Conservation (phyloP, 495 filamentous ascomycete genomes). For the Aspergillus incahuasiensis region DNA sequence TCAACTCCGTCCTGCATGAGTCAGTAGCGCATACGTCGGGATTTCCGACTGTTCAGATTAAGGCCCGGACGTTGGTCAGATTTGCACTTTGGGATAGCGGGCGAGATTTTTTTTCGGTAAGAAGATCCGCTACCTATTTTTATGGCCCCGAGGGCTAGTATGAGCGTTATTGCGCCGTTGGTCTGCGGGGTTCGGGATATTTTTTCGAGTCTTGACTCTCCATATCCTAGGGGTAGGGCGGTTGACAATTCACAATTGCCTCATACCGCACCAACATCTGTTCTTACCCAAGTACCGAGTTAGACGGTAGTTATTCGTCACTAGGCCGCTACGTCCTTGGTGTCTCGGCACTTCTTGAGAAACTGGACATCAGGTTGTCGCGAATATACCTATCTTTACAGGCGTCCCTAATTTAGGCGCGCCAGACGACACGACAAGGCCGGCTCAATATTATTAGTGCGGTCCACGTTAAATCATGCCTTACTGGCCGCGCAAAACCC, state of each 20-base stretch:
- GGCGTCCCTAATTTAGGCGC: background rate
- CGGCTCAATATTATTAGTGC: background rate
- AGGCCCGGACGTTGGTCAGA: background rate
- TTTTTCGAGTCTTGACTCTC: background rate
- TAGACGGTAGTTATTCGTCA: background rate
- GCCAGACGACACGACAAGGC: background rate
- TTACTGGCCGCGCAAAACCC: background rate
- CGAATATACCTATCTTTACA: background rate
- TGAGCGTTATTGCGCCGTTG: background rate
- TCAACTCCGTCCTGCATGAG: background rate
- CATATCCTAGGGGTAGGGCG: conserved; percentile 2
- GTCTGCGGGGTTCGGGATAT: background rate
- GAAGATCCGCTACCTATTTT: background rate
- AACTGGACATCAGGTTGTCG: background rate
- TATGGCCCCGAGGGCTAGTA: background rate
- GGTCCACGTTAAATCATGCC: background rate
- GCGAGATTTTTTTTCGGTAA: background rate
- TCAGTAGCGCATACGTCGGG: background rate
- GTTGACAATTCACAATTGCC: conserved; percentile 8
- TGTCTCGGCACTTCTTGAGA: background rate
- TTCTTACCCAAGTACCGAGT: conserved; percentile 8
- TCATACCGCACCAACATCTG: conserved; percentile 2
- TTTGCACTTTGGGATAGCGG: background rate
- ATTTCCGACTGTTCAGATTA: background rate
- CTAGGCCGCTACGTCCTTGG: background rate